phyloP scores from a whole-genome alignment of 768 basidiomycete genomes.

The Favolaschia claudopus region DNA sequence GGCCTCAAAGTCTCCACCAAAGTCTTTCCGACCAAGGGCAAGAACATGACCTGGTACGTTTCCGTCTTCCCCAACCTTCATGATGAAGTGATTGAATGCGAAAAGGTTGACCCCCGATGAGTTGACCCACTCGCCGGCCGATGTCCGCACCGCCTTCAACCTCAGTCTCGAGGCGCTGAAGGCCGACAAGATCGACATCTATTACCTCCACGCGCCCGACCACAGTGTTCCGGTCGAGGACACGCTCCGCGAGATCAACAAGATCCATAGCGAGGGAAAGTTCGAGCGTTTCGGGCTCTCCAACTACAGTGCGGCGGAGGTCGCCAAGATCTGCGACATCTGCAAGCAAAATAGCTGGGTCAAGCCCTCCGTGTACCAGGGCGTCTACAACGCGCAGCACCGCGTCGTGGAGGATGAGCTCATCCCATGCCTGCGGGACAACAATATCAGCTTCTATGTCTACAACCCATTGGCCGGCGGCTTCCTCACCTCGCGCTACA shows the following conservation, averaged over 20 bases:
- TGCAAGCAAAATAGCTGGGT: conserved; percentile 53
- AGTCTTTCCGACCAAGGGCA: conserved; percentile 43
- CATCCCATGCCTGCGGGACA: conserved; percentile 48
- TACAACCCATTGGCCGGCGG: conserved; percentile 56
- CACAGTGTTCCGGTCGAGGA: neutral
- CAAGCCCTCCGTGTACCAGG: conserved; percentile 54
- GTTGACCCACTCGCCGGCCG: neutral
- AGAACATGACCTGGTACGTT: conserved; percentile 17
- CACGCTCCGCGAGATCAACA: no score
- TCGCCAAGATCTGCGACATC: conserved; percentile 54
- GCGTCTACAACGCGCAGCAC: conserved; percentile 29
- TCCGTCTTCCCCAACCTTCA: neutral
- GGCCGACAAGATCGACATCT: neutral
- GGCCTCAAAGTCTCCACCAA: conserved; percentile 57
- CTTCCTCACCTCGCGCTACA: conserved; percentile 49
- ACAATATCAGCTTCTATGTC: conserved; percentile 47
- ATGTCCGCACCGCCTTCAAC: neutral
- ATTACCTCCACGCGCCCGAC: neutral
- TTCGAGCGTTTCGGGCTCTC: neutral
- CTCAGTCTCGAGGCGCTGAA: neutral
- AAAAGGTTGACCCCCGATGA: neutral
- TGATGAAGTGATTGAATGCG: neutral
- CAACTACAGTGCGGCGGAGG: conserved; percentile 30
- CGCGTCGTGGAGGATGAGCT: conserved; percentile 28
- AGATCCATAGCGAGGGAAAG: neutral